Evolutionary conservation across 208 protist genomes (phyloP).

Genomic region (Trypanosoma congolense): DNA sequence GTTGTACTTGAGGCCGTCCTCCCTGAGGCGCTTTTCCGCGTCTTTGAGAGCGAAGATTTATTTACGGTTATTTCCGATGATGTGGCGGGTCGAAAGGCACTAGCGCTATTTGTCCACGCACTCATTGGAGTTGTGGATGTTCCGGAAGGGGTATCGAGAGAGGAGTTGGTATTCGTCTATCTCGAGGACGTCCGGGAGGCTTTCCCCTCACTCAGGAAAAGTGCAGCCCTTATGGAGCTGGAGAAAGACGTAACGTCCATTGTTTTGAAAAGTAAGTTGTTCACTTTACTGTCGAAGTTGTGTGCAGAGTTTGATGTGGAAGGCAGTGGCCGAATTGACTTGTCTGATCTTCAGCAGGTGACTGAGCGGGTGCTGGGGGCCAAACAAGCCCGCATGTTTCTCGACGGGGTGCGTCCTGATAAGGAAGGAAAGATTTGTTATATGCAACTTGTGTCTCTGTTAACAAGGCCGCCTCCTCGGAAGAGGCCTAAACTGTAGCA

Average conservation of each 20-base stretch:
- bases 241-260: slow-evolving; percentile 36
- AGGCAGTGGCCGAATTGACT: slow-evolving; percentile 45
- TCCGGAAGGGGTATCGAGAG: slow-evolving; percentile 35
- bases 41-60: slow-evolving; percentile 63
- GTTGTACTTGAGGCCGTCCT: slow-evolving; percentile 64
- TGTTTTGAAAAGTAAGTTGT: slow-evolving; percentile 55
- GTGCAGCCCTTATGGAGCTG: slow-evolving; percentile 45
- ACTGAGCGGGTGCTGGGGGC: slow-evolving; percentile 53
- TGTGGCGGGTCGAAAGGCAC: slow-evolving; percentile 14
- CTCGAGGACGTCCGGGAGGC: slow-evolving; percentile 51
- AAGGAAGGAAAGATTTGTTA: slow-evolving; percentile 73
- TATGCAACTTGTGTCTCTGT: slow-evolving; percentile 56
- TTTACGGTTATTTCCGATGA: slow-evolving; percentile 30
- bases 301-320: slow-evolving; percentile 70
- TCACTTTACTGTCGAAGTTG: slow-evolving; percentile 47
- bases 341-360: slow-evolving; percentile 52
- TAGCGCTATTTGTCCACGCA: slow-evolving; percentile 48
- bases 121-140: slow-evolving; percentile 43
- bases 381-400: slow-evolving; percentile 44
- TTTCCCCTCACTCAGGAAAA: slow-evolving; percentile 43
- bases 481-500: background rate
- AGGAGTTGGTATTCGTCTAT: slow-evolving; percentile 68
- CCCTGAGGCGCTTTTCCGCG: slow-evolving; percentile 54
- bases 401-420: slow-evolving; percentile 58
- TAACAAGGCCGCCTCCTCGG: slow-evolving; percentile 42